Evolutionary conservation across 1,139 yeast genomes (phyloP), one percentile per base, ranked within the genome.

Genomic region (Insectozyma bohioensis): DNA sequence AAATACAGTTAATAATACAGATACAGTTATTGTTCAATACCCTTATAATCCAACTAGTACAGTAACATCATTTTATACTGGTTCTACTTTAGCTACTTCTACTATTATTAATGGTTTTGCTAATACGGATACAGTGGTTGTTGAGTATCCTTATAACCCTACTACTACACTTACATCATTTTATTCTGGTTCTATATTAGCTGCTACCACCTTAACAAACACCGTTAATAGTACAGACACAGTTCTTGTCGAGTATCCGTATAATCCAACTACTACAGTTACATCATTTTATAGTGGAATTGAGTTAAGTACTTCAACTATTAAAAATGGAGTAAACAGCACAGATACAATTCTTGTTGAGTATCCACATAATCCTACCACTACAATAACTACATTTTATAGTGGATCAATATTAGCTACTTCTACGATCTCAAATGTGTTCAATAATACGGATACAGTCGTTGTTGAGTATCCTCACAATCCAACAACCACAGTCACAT

Each of bases 331-430:
- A 5, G 37, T 36, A 8, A 37, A 31, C 9, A 47, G 36, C 4
- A 48, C 52, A 3, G 44, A 42, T 27, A 40, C 49, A 14, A 50
- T 51, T 4, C 33, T 45, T 25, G 46, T 50, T 13, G 45, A 45
- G 6, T 45, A 42, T 12, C 58, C 59, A 20, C 30, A 31, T 1
- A 31, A 30, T 19, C 37, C 43, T 31, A 40, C 46, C 4, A 30
- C 30, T 6, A 45, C 41, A 8, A 33, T 13, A 5, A 38, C 42
- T 6, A 15, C 16, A n/a, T 33, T 41, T 7, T 40, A 44, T 41
- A 29, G 35, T 13, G 41, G 37, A 7, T 16, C 36, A 4, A 12
- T 5, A 3, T 24, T 28, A 3, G 9, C 38, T 3, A 30, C 41
- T 31, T 39, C 20, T 4, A 46, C 51, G 10, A 14, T 21, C 3